A percentile compares a stretch with the other conserved stretches of the same genome.
These are phyloP conservation scores for Quercus parvula DNA, from an alignment of 306 rosid species.

Conservation along the genomic window DNA sequence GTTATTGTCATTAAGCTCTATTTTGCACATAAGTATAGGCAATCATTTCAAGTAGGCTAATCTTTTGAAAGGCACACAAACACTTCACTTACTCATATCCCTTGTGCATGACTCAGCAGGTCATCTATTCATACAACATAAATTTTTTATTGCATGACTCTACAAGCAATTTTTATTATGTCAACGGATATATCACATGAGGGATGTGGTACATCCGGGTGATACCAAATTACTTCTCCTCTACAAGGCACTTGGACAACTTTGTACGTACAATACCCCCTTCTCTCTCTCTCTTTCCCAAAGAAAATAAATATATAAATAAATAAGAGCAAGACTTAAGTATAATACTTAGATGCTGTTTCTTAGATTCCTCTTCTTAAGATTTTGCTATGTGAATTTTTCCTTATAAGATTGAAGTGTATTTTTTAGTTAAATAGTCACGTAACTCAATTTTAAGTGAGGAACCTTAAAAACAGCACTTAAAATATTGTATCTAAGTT, in stretches of 20 bases:
- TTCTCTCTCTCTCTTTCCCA: too few species aligned
- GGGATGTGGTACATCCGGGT: too few species aligned
- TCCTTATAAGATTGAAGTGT: too few species aligned
- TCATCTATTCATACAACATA: not conserved
- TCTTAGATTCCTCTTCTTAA: fast-evolving
- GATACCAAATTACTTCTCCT: too few species aligned
- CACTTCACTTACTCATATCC: not conserved
- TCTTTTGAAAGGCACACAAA: too few species aligned
- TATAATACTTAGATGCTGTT: too few species aligned
- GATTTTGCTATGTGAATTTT: too few species aligned
- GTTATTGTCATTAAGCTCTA: too few species aligned
- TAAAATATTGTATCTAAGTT: too few species aligned
- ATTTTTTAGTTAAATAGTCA: too few species aligned
- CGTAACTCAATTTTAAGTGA: too few species aligned
- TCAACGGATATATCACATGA: too few species aligned
- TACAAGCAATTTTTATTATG: not conserved
- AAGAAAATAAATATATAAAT: not conserved
- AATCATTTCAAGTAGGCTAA: not conserved
- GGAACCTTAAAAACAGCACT: fast-evolving
- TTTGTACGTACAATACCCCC: not conserved
- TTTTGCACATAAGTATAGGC: not conserved
- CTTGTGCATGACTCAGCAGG: not conserved
- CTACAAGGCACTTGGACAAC: not conserved
- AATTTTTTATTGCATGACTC: not conserved
- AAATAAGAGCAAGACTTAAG: not conserved